Evolutionary conservation across 176 grass and related monocot genomes (phyloP).

Genomic region (Poa pratensis): DNA sequence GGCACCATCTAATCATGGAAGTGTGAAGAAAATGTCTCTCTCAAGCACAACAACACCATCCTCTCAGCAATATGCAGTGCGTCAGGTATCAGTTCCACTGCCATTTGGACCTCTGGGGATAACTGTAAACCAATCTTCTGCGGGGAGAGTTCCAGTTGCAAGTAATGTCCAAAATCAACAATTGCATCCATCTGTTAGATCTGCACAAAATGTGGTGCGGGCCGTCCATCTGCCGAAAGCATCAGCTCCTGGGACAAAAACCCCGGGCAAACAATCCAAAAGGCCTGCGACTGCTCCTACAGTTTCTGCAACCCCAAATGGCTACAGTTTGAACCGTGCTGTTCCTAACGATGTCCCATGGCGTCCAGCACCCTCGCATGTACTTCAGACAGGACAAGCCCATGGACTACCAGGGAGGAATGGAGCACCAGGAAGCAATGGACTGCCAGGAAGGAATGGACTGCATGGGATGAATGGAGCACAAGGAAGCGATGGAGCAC

Average conservation of each 20-base stretch:
- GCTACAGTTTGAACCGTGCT: constrained; percentile 4
- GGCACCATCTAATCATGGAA: background rate
- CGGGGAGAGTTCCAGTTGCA: background rate
- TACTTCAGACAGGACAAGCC: constrained; percentile 20
- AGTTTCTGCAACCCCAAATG: constrained; percentile 29
- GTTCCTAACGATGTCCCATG: background rate
- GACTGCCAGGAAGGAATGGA: background rate
- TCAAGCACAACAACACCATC: constrained; percentile 18
- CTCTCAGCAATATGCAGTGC: background rate
- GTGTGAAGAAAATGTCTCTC: constrained; percentile 3
- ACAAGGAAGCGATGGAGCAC: background rate
- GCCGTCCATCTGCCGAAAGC: background rate
- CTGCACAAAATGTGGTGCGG: background rate
- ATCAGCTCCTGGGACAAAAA: background rate
- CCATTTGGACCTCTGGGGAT: background rate
- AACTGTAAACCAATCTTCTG: background rate
- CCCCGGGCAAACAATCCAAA: background rate
- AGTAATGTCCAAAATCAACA: constrained; percentile 32
- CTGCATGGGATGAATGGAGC: background rate
- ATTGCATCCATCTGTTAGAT: constrained; percentile 2
- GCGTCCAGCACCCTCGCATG: constrained; percentile 12
- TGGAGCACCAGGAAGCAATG: too few relatives aligned
- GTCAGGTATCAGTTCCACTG: background rate
- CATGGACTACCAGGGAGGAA: background rate
- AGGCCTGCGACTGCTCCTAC: constrained; percentile 6